Percentiles rank a stretch among this genome's conserved stretches.
These are phyloP conservation scores for Cytospora paraplurivora DNA, from an alignment of 2,329 filamentous ascomycete species.

Conservation along the genomic window DNA sequence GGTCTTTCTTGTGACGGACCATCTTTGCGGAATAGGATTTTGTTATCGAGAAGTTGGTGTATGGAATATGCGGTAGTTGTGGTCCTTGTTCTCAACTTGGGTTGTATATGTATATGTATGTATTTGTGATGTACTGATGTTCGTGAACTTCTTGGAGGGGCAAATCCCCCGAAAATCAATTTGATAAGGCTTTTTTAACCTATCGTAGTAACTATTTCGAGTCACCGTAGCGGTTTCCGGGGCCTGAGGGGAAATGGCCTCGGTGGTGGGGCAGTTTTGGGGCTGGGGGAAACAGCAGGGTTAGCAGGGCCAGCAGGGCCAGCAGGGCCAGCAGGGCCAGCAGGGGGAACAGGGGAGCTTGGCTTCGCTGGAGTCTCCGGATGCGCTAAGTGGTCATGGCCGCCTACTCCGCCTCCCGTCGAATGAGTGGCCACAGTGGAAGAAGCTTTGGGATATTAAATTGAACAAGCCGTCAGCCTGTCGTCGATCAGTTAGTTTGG, in stretches of 20 bases:
- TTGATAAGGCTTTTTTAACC: neutral
- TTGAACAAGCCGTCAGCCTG: neutral
- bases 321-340: neutral
- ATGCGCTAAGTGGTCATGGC: too few relatives aligned
- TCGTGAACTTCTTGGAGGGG: slow-evolving; percentile 17
- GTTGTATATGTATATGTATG: neutral
- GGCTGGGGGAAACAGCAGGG: neutral
- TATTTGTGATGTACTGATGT: neutral
- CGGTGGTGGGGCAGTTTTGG: neutral
- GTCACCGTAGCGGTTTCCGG: slow-evolving; percentile 1
- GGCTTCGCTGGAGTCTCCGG: too few relatives aligned
- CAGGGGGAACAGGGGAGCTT: neutral
- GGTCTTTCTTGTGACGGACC: slow-evolving; percentile 96
- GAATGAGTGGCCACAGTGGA: neutral
- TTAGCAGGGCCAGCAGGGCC: neutral
- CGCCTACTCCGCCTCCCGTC: neutral
- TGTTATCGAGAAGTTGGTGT: too few relatives aligned
- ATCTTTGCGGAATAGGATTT: slow-evolving; percentile 47
- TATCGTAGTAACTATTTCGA: slow-evolving; percentile 4
- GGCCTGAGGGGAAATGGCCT: neutral
- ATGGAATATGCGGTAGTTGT: neutral
- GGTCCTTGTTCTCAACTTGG: too few relatives aligned
- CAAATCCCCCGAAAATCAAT: slow-evolving; percentile 13
- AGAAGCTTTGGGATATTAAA: neutral
- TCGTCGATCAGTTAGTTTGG: too few relatives aligned